Evolutionary conservation across 2,329 filamentous ascomycete genomes (phyloP).

Genomic region (Cladosporium sp.): DNA sequence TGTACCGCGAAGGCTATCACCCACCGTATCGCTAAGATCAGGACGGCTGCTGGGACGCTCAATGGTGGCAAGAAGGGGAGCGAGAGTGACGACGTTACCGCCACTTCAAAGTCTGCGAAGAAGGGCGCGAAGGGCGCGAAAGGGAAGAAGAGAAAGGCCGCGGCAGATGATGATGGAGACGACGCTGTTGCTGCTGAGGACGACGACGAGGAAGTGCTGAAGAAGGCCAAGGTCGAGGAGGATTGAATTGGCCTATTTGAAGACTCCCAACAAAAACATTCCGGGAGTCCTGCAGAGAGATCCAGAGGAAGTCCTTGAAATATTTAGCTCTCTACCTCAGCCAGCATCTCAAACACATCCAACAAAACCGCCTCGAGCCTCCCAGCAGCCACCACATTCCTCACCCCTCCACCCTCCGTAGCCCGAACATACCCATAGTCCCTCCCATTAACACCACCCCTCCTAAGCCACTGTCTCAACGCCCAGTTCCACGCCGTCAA

Average conservation of each 20-base stretch:
- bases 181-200: no score
- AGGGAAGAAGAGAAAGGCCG: conserved; percentile 1
- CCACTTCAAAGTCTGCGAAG: background rate
- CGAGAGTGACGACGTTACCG: conserved; percentile 1
- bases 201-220: background rate
- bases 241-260: background rate
- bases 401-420: background rate
- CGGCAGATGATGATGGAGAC: background rate
- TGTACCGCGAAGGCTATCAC: conserved; percentile 30
- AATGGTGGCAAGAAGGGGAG: conserved; percentile 9
- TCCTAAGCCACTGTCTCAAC: background rate
- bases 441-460: background rate
- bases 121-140: background rate
- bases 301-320: background rate
- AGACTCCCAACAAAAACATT: no score
- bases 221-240: conserved; percentile 9
- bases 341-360: background rate
- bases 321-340: background rate
- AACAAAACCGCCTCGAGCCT: background rate
- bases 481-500: background rate
- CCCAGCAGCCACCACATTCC: background rate
- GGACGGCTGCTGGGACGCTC: conserved; percentile 13
- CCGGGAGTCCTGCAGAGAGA: no score
- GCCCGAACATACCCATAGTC: background rate
- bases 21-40: conserved; percentile 27